phyloP scores from a whole-genome alignment of 1,284 basidiomycete genomes.

The Trametes polyzona region DNA sequence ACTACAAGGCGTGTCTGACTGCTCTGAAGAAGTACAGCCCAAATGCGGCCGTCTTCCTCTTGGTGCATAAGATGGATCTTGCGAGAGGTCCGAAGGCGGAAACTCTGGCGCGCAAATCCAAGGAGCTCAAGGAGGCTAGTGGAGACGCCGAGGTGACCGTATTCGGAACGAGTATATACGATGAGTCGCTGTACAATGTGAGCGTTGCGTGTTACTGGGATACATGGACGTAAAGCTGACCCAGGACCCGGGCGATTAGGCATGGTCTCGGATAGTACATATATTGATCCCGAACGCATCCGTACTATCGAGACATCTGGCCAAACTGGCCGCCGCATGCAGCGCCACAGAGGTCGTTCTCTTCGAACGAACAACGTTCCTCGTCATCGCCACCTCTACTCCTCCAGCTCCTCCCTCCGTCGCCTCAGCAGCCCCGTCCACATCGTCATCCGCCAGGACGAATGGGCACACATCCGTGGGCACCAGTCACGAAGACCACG shows the following conservation, averaged over 20 bases:
- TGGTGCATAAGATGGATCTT: slow-evolving; percentile 98
- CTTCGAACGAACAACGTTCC: slow-evolving; percentile 97
- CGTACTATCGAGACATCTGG: slow-evolving; percentile 86
- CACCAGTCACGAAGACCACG: slow-evolving; percentile 11
- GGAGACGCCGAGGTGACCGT: slow-evolving; percentile 61
- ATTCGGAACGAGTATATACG: slow-evolving; percentile 97
- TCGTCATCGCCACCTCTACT: slow-evolving; percentile 87
- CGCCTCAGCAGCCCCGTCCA: slow-evolving; percentile 26
- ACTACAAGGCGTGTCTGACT: slow-evolving; percentile 86
- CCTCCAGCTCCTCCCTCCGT: slow-evolving; percentile 30
- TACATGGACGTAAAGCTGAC: not conserved
- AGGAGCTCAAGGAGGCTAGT: slow-evolving; percentile 70
- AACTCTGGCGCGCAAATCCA: slow-evolving; percentile 70
- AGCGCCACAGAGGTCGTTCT: slow-evolving; percentile 93
- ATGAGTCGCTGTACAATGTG: slow-evolving; percentile 96
- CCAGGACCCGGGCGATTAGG: slow-evolving; percentile 51
- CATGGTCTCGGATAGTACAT: slow-evolving; percentile 98
- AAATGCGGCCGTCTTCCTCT: slow-evolving; percentile 85
- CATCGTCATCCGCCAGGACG: slow-evolving; percentile 32
- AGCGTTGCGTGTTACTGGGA: slow-evolving; percentile 1
- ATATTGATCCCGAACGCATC: slow-evolving; percentile 94
- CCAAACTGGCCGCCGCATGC: slow-evolving; percentile 84
- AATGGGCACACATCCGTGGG: slow-evolving; percentile 24
- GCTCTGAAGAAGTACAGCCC: slow-evolving; percentile 78
- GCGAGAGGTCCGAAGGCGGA: slow-evolving; percentile 61